Conservation (phyloP, 495 filamentous ascomycete species). For the Paragyromitra xinjiangensis region DNA sequence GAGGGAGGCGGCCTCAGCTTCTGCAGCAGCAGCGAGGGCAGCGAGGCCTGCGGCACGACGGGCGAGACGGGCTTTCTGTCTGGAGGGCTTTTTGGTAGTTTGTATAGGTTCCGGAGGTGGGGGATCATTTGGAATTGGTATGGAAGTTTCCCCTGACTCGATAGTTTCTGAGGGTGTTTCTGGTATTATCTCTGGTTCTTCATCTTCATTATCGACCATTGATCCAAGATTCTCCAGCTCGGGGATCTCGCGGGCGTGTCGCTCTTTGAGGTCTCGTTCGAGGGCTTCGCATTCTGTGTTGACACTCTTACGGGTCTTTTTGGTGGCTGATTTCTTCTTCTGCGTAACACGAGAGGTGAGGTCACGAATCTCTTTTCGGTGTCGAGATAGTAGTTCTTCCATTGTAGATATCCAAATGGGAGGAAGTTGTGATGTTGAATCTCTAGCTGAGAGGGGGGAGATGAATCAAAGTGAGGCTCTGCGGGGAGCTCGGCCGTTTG, state of each 20-base stretch:
- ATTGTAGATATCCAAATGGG: constrained; percentile 54
- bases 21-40: constrained; percentile 71
- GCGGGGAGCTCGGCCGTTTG: neutral
- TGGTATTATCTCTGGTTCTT: constrained; percentile 13
- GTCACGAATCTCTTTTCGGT: constrained; percentile 88
- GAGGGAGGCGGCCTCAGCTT: constrained; percentile 75
- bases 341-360: constrained; percentile 83
- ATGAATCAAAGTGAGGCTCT: neutral
- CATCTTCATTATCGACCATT: constrained; percentile 38
- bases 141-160: neutral
- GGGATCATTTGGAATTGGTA: constrained; percentile 25
- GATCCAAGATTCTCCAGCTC: constrained; percentile 61
- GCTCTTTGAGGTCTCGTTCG: constrained; percentile 72
- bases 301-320: constrained; percentile 91
- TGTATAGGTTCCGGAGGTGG: constrained; percentile 45
- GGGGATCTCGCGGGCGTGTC: constrained; percentile 72
- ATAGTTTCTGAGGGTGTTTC: constrained; percentile 21
- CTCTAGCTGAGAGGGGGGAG: neutral
- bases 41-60: constrained; percentile 85
- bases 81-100: constrained; percentile 76
- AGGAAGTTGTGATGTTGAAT: neutral
- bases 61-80: constrained; percentile 89
- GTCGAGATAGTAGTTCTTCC: constrained; percentile 79
- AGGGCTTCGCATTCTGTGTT: constrained; percentile 82
- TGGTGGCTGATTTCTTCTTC: constrained; percentile 94